Conservation (phyloP, 1,284 basidiomycete genomes). For the Moniliophthora roreri region DNA sequence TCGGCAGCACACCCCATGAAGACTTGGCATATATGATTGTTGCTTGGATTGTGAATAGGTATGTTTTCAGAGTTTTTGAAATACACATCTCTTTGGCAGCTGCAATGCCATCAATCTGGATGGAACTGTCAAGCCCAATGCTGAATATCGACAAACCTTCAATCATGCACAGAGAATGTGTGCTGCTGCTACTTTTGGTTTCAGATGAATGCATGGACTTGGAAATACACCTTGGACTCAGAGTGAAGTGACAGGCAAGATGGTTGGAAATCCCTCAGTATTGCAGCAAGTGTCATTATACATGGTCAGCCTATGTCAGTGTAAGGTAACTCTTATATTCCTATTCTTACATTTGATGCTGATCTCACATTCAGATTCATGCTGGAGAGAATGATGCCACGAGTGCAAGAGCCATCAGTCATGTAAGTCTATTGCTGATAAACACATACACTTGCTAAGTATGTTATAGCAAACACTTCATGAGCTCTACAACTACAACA, state of each 20-base stretch:
- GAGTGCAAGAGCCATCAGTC: conserved; percentile 29
- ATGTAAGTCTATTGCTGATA: conserved; percentile 23
- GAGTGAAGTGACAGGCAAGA: too few species aligned
- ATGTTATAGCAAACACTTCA: conserved; percentile 22
- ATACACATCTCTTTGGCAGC: conserved; percentile 18
- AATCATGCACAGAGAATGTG: conserved; percentile 35
- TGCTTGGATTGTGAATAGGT: conserved; percentile 34
- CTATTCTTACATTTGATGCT: conserved; percentile 24
- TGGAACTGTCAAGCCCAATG: conserved; percentile 19
- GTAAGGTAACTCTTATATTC: too few species aligned
- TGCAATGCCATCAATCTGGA: conserved; percentile 28
- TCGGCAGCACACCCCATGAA: conserved; percentile 21
- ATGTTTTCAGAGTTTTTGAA: neutral
- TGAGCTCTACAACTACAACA: conserved; percentile 24
- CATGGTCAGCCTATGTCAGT: too few species aligned
- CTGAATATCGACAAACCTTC: conserved; percentile 19
- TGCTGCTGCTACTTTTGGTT: too few species aligned
- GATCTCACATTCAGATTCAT: conserved; percentile 3
- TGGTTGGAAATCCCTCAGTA: too few species aligned
- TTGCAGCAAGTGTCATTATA: too few species aligned
- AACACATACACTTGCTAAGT: neutral
- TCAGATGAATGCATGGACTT: too few species aligned
- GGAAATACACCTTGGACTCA: too few species aligned
- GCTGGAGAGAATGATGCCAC: conserved; percentile 25
- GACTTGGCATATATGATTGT: too few species aligned